Evolutionary conservation across 352 stramenopile genomes (phyloP).

Genomic region (Phytophthora cactorum): DNA sequence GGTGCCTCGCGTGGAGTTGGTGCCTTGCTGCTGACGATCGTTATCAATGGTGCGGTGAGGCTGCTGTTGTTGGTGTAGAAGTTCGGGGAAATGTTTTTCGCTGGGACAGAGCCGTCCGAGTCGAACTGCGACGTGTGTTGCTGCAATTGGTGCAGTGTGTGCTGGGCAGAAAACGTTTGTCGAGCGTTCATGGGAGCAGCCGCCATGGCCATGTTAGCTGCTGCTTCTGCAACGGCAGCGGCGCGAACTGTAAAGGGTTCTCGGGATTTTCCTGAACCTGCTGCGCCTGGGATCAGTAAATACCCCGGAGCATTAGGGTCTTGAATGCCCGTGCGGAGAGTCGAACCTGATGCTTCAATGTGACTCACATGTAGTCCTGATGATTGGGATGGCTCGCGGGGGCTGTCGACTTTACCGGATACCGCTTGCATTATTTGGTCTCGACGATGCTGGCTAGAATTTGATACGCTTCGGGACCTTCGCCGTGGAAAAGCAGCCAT

Average conservation of each 20-base stretch:
- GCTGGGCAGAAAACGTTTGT: conserved; percentile 18
- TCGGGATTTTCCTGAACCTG: conserved; percentile 6
- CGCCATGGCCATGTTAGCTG: conserved; percentile 26
- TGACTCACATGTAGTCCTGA: conserved; percentile 24
- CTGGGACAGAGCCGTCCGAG: conserved; percentile 13
- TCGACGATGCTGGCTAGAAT: conserved; percentile 25
- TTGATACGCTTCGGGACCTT: conserved; percentile 30
- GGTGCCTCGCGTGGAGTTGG: conserved; percentile 17
- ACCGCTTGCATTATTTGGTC: conserved; percentile 19
- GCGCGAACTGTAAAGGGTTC: conserved; percentile 34
- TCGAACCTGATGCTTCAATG: conserved; percentile 19
- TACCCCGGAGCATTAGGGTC: conserved; percentile 21
- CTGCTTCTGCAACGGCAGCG: conserved; percentile 29
- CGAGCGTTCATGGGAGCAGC: conserved; percentile 9
- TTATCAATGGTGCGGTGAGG: conserved; percentile 36
- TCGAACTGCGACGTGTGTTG: conserved; percentile 11
- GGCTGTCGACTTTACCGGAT: conserved; percentile 20
- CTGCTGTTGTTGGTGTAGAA: conserved; percentile 35
- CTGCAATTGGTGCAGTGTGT: conserved; percentile 10
- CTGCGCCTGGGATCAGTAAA: conserved; percentile 14
- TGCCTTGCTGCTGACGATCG: conserved; percentile 32
- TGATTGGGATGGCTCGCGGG: background rate
- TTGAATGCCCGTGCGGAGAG: conserved; percentile 16
- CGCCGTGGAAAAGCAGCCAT: conserved; percentile 26
- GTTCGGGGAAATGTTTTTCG: conserved; percentile 22